Evolutionary conservation across 257 asterid genomes (phyloP).

Genomic region (Ligustrum vulgare): DNA sequence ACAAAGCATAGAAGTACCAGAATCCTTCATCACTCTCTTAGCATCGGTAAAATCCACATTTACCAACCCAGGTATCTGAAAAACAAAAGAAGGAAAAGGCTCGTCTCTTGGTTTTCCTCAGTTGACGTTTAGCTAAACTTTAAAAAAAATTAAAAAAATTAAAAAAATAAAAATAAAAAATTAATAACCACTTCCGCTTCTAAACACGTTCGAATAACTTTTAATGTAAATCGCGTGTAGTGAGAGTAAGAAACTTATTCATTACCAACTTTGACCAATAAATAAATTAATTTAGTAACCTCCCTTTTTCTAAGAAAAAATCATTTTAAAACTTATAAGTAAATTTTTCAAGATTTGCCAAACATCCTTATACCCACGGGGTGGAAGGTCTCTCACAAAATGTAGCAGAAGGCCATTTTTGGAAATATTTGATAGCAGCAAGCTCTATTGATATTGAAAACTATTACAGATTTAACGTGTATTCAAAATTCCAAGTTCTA

Average conservation of each 20-base stretch:
- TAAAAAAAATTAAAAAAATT: too few species aligned
- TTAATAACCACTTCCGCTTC: neutral
- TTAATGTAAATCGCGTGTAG: too few species aligned
- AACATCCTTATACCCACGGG: too few species aligned
- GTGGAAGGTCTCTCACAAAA: neutral
- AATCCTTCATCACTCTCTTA: conserved; percentile 96
- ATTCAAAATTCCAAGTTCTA: neutral
- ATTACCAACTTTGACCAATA: too few species aligned
- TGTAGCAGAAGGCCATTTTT: neutral
- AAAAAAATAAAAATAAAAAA: too few species aligned
- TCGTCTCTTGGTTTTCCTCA: conserved; percentile 3
- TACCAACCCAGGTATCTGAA: conserved; percentile 95
- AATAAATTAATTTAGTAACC: neutral
- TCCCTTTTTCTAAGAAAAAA: neutral
- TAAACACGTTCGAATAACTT: neutral
- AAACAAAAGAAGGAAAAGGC: conserved; percentile 18
- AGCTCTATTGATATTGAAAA: neutral
- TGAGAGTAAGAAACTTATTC: too few species aligned
- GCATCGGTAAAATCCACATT: conserved; percentile 99
- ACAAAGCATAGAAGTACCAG: conserved; percentile 99
- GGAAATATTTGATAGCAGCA: neutral
- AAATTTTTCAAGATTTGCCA: too few species aligned
- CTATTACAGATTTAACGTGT: neutral
- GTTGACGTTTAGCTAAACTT: neutral
- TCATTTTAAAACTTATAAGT: too few species aligned